Evolutionary conservation across 75 land plant species (phyloP), one percentile per base, ranked within the genome.

Genomic region (Cupressus sempervirens): DNA sequence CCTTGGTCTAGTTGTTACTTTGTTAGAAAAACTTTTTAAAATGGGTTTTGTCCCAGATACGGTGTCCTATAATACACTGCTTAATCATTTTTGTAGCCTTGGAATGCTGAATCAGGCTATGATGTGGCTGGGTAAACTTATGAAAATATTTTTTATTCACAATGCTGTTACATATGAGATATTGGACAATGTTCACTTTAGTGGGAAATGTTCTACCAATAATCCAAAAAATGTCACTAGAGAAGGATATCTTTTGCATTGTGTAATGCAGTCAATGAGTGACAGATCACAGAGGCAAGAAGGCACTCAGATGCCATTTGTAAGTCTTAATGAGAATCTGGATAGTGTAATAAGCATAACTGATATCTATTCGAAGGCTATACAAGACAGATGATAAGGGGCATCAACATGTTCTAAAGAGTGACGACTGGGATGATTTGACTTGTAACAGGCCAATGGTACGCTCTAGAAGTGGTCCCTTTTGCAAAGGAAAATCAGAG

Each of bases 21-120:
- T 92, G 52, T 86, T 89, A n/a, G 91, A 86, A 16, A 90, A 88
- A 80, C 80, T 93, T 83, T 87, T 93, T 52, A 93, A 92, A 86
- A 92, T 88, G 89, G 92, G 90, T 18, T 92, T 92, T 76, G 82
- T 89, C 88, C 95, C 95, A 16, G 86, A 93, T 72, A 73, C 87
- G 50, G 89, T 93, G 7, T 90, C 95, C 23, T 73, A 80, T 46
- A 93, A 93, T 84, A 80, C 85, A 46, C 76, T 93, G 80, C 84
- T 93, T 43, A 88, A 90, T 46, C 91, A 88, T 68, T 89, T 93
- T 46, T 87, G 90, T 85, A 90, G 86, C 86, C 91, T 88, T 84
- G 93, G 95, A 35, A 76, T 92, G 87, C 80, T 88, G 38, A 84
- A 86, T 82, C 90, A 85, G 79, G 85, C 91, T 41, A 48, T 92